Conservation (phyloP, 805 yeast genomes). For the Naumovozyma castellii region DNA sequence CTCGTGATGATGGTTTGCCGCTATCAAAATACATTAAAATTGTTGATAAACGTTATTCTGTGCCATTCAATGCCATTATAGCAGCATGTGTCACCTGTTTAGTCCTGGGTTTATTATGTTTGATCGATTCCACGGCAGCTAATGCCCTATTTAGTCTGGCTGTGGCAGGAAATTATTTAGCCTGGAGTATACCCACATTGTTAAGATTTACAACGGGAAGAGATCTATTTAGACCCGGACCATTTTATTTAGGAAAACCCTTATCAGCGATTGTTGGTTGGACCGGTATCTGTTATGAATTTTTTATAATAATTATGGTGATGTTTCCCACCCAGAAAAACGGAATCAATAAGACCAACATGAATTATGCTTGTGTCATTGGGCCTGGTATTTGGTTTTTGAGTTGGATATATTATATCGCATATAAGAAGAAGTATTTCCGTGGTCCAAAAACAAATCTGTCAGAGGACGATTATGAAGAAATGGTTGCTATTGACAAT, state of each 20-base stretch:
- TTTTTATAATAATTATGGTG: slow-evolving; percentile 44
- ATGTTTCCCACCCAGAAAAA: slow-evolving; percentile 48
- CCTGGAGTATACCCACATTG: slow-evolving; percentile 35
- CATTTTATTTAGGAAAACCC: slow-evolving; percentile 49
- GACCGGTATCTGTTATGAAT: slow-evolving; percentile 41
- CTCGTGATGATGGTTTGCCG: slow-evolving; percentile 71
- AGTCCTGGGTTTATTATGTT: slow-evolving; percentile 32
- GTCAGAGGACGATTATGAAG: slow-evolving; percentile 23
- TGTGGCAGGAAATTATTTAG: slow-evolving; percentile 35
- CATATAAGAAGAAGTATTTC: slow-evolving; percentile 45
- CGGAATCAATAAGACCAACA: slow-evolving; percentile 32
- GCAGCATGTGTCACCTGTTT: slow-evolving; percentile 32
- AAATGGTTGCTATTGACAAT: slow-evolving; percentile 21
- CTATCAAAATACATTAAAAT: slow-evolving; percentile 45
- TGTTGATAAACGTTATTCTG: slow-evolving; percentile 52
- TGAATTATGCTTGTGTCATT: slow-evolving; percentile 68
- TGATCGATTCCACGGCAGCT: slow-evolving; percentile 36
- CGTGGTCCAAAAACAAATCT: slow-evolving; percentile 43
- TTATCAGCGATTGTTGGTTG: slow-evolving; percentile 39
- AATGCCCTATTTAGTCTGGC: slow-evolving; percentile 37
- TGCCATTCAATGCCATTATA: slow-evolving; percentile 56
- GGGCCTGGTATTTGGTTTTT: slow-evolving; percentile 53
- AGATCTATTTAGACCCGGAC: slow-evolving; percentile 51
- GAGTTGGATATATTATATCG: slow-evolving; percentile 42
- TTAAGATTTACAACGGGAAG: slow-evolving; percentile 37